These are phyloP conservation scores for Aspergillus ibericus DNA, from an alignment of 2,329 filamentous ascomycete genomes.

Conservation along the genomic window DNA sequence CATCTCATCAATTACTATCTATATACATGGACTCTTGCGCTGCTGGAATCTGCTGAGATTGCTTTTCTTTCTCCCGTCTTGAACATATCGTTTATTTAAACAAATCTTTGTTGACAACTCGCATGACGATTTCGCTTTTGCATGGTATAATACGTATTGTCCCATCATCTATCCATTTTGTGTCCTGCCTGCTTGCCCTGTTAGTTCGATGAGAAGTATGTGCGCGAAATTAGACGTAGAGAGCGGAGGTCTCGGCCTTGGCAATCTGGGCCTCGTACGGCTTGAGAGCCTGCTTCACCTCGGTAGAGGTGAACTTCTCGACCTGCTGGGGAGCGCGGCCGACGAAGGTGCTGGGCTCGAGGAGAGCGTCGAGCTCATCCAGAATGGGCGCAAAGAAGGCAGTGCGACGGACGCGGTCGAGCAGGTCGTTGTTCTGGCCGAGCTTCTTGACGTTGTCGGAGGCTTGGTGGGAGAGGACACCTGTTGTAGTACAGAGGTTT, in stretches of 20 bases:
- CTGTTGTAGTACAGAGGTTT: conserved; percentile 20
- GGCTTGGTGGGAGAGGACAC: conserved; percentile 75
- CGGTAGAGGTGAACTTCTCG: conserved; percentile 52
- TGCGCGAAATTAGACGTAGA: conserved; percentile 37
- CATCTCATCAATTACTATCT: not conserved
- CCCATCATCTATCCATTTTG: not conserved
- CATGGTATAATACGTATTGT: not conserved
- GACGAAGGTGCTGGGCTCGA: conserved; percentile 63
- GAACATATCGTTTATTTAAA: not conserved
- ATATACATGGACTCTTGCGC: not conserved
- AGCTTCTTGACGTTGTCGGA: conserved; percentile 68
- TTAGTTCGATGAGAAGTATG: not conserved
- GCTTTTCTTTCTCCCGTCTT: not conserved
- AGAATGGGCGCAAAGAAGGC: conserved; percentile 73
- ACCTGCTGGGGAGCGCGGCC: conserved; percentile 58
- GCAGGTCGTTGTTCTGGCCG: conserved; percentile 76
- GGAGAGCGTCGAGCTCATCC: conserved; percentile 65
- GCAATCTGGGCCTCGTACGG: conserved; percentile 46
- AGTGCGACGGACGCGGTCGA: conserved; percentile 70
- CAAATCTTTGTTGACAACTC: not conserved
- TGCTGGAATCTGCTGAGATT: not conserved
- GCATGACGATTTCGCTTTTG: not conserved
- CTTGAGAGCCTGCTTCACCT: conserved; percentile 50
- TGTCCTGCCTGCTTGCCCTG: not conserved
- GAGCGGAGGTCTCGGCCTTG: conserved; percentile 39